Evolutionary conservation across 768 basidiomycete species (phyloP), one percentile per base, ranked within the genome.

Genomic region (Tricholoma matsutake): DNA sequence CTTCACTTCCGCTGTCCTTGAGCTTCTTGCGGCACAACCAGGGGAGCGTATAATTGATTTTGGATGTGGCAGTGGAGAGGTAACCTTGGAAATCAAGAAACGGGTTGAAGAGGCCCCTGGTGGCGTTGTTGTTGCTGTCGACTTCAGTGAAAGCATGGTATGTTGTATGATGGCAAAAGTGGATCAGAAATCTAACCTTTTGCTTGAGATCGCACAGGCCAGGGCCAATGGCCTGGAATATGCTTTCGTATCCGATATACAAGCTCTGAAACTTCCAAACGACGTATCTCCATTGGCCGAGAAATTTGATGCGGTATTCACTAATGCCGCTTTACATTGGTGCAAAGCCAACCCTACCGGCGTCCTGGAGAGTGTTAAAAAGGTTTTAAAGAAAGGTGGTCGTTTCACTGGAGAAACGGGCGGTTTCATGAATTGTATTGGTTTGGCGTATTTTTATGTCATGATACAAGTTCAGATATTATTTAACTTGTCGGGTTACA

Each of bases 311-410:
- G 86, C 84, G 0, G 87, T 89, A 1, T 94, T 95, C 76, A 87
- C 86, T 57, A 92, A 89, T 63, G 91, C 94, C 0, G 79, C 83
- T 4, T 69, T 95, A 63, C 94, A 96, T 67, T 96, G 92, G 92
- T 94, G 92, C 73, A 94, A 91, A 71, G 75, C 75, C 5, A 78
- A 88, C 65, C 94, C 93, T 0, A 71, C 67, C 2, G 85, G 83
- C 1, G 91, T 93, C 9, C 69, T 92, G 9, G 71, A 78, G 14
- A 80, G 85, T 51, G 81, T 82, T 16, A 82, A 82, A 67, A 78
- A 75, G 54, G 72, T 88, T 7, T 75, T 94, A 57, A 91, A 85
- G 66, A 80, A 79, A 1, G 88, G 89, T 0, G 92, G 92, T 2
- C 77, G 87, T 28, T 83, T 94, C 52, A 85, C 86, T 0, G 86